Evolutionary conservation across 441 rosid genomes (phyloP).

Genomic region (Populus hybrid): DNA sequence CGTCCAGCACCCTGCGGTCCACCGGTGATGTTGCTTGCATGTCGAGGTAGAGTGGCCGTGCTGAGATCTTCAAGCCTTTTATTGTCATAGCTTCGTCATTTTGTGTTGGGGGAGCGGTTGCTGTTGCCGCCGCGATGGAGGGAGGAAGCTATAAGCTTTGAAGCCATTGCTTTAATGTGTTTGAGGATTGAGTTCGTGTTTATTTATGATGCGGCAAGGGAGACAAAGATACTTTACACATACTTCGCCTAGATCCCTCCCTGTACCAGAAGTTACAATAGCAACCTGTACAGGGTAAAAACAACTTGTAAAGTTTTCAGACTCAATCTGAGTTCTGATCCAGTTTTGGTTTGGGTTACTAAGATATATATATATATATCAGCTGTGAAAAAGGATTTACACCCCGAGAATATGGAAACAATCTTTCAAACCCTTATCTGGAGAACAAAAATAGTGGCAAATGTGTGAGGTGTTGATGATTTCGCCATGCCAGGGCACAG

Average conservation of each 20-base stretch:
- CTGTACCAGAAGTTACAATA: neutral
- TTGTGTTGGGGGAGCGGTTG: conserved; percentile 19
- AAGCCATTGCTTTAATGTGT: neutral
- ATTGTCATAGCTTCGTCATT: conserved; percentile 46
- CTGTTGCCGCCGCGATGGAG: conserved; percentile 29
- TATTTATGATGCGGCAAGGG: neutral
- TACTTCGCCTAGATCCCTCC: neutral
- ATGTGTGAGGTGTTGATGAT: neutral
- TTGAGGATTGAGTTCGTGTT: neutral
- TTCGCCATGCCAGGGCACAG: neutral
- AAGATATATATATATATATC: neutral
- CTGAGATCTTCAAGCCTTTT: conserved; percentile 76
- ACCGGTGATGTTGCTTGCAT: conserved; percentile 94
- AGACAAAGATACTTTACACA: neutral
- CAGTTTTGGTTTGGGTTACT: neutral
- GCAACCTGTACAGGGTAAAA: too few relatives aligned
- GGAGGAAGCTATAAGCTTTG: conserved; percentile 38
- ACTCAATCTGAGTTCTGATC: neutral
- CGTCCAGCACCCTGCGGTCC: conserved; percentile 83
- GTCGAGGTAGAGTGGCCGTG: conserved; percentile 85
- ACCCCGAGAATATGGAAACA: neutral
- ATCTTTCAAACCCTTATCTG: neutral
- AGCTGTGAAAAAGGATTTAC: too few relatives aligned
- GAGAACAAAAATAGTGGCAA: neutral
- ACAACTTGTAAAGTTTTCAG: too few relatives aligned